A percentile compares a stretch with the other conserved stretches of the same genome.
Evolutionary conservation across 106 monocot genomes (phyloP).

Genomic region (Iris macrosiphon): DNA sequence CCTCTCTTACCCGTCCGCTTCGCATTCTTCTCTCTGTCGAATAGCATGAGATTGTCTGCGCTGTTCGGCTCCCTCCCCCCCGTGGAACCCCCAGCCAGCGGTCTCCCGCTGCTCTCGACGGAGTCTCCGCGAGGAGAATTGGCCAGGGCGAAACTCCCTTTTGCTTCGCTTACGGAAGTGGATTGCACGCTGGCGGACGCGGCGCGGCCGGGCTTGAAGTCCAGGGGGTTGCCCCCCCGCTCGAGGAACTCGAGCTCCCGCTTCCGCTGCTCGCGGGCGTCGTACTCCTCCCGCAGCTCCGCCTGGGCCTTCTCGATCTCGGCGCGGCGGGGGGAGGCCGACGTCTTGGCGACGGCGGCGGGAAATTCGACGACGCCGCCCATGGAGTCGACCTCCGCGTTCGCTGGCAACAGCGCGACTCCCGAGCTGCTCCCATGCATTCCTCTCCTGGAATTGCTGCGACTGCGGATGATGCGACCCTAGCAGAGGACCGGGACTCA

Average conservation of each 20-base stretch:
- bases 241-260: conserved; percentile 90
- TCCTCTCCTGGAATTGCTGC: no score
- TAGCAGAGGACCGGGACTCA: no score
- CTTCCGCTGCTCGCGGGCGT: conserved; percentile 72
- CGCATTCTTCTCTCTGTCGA: conserved; percentile 38
- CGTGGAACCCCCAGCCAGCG: no score
- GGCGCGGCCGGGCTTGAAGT: conserved; percentile 65
- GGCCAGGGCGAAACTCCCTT: no score
- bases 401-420: no score
- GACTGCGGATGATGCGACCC: no score
- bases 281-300: conserved; percentile 74
- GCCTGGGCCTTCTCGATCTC: conserved; percentile 85
- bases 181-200: conserved; percentile 73
- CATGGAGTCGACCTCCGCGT: conserved; percentile 65
- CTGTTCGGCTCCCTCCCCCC: conserved; percentile 72
- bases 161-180: conserved; percentile 89
- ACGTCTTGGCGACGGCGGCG: no score
- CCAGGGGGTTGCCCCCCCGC: conserved; percentile 95
- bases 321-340: conserved; percentile 65
- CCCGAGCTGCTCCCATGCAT: no score
- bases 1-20: conserved; percentile 36
- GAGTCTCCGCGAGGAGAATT: conserved; percentile 88
- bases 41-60: conserved; percentile 80
- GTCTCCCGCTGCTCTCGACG: conserved; percentile 83
- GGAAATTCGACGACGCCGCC: conserved; percentile 73